Evolutionary conservation across 1,139 yeast genomes (phyloP).

Genomic region (Geotrichum cucujoidarum): DNA sequence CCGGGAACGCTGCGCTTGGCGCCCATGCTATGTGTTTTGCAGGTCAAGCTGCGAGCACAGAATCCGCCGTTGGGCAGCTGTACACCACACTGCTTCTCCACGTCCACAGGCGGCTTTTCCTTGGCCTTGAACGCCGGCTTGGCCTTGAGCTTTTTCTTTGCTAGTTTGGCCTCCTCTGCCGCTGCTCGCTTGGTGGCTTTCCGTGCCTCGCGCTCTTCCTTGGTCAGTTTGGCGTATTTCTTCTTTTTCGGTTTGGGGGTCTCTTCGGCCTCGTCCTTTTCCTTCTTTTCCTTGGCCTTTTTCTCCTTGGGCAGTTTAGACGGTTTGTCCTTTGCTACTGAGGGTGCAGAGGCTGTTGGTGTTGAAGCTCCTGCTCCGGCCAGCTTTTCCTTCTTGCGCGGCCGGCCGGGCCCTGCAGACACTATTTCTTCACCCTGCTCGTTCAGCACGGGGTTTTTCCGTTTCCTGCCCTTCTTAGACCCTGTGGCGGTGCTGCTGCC

Average conservation of each 20-base stretch:
- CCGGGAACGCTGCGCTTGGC: slow-evolving; percentile 93
- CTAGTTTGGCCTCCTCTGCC: slow-evolving; percentile 85
- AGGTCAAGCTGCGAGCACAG: slow-evolving; percentile 91
- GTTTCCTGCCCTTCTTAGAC: slow-evolving; percentile 19
- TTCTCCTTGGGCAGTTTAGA: slow-evolving; percentile 1
- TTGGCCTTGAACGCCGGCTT: slow-evolving; percentile 62
- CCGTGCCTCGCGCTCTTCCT: slow-evolving; percentile 16
- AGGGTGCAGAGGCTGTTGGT: background rate
- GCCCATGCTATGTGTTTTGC: slow-evolving; percentile 97
- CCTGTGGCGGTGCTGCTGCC: background rate
- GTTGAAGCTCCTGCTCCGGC: slow-evolving; percentile 8
- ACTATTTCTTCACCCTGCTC: slow-evolving; percentile 8
- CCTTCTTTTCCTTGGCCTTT: slow-evolving; percentile 7
- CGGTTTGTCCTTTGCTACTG: background rate
- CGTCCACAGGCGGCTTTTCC: slow-evolving; percentile 89
- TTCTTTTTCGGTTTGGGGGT: slow-evolving; percentile 9
- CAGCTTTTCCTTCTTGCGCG: slow-evolving; percentile 15
- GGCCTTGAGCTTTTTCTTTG: slow-evolving; percentile 35
- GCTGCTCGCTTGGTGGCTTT: slow-evolving; percentile 37
- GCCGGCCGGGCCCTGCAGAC: slow-evolving; percentile 18
- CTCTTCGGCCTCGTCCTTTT: slow-evolving; percentile 48
- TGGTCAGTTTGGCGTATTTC: slow-evolving; percentile 18
- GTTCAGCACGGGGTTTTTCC: slow-evolving; percentile 16
- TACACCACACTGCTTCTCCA: slow-evolving; percentile 95
- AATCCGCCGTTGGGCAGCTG: slow-evolving; percentile 86